Conservation (phyloP, 2,329 filamentous ascomycete genomes). For the Aspergillus awamori region DNA sequence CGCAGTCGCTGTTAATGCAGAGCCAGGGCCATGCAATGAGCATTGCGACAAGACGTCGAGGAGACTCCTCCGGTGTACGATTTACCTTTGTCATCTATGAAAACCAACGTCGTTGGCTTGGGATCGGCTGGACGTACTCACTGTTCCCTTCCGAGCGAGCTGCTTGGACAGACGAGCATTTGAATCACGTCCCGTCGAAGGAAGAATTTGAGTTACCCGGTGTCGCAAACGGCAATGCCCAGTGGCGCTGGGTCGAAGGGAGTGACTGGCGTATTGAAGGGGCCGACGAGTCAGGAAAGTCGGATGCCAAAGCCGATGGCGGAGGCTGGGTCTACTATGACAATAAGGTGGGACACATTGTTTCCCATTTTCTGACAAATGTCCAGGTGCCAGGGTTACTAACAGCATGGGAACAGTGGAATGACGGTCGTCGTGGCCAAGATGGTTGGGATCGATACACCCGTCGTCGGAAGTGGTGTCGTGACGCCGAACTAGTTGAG, state of each 20-base stretch:
- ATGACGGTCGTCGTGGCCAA: constrained; percentile 77
- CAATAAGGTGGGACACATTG: constrained; percentile 69
- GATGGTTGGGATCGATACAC: constrained; percentile 97
- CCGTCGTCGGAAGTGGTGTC: constrained; percentile 89
- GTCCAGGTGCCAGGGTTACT: neutral
- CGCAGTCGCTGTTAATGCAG: constrained; percentile 35
- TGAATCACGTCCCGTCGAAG: constrained; percentile 75
- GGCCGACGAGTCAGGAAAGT: constrained; percentile 43
- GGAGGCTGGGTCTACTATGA: constrained; percentile 98
- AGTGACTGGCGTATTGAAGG: constrained; percentile 88
- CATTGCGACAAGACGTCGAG: constrained; percentile 47
- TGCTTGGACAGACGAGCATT: constrained; percentile 94
- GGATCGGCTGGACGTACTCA: constrained; percentile 90
- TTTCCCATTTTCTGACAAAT: no score
- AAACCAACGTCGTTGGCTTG: constrained; percentile 93
- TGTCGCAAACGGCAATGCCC: constrained; percentile 64
- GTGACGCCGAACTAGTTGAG: constrained; percentile 93
- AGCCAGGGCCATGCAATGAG: constrained; percentile 51
- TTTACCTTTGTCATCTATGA: constrained; percentile 98
- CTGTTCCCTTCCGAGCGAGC: constrained; percentile 87
- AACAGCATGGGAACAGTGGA: constrained; percentile 64
- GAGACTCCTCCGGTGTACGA: constrained; percentile 73
- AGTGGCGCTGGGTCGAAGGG: constrained; percentile 81
- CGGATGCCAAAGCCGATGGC: constrained; percentile 53
- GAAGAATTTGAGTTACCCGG: constrained; percentile 72